Evolutionary conservation across 2,329 filamentous ascomycete species (phyloP).

Genomic region (Gremmenia infestans): DNA sequence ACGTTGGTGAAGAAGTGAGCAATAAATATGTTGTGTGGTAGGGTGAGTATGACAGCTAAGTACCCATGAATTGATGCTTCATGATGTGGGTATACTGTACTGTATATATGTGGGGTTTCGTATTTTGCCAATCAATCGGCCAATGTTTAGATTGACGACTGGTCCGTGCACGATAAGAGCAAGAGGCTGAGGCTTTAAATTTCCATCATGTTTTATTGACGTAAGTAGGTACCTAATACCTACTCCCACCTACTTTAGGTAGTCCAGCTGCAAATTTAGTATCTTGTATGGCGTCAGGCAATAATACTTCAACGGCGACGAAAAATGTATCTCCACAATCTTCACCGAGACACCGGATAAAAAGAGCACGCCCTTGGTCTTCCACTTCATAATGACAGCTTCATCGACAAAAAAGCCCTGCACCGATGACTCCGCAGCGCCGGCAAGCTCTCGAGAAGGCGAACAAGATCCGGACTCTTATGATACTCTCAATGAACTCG

Average conservation of each 20-base stretch:
- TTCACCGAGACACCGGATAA: background rate
- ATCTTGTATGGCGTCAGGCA: too few relatives aligned
- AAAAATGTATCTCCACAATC: background rate
- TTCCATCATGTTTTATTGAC: background rate
- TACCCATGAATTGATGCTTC: background rate
- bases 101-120: background rate
- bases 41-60: too few relatives aligned
- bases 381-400: slow-evolving; percentile 7
- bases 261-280: background rate
- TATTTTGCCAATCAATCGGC: background rate
- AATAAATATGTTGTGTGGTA: background rate
- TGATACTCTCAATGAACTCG: slow-evolving; percentile 38
- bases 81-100: background rate
- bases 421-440: background rate
- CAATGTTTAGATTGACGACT: background rate
- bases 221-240: background rate
- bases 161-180: background rate
- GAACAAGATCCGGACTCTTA: slow-evolving; percentile 35
- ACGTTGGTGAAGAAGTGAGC: slow-evolving; percentile 1
- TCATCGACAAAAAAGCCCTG: background rate
- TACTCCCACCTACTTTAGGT: too few relatives aligned
- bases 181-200: background rate
- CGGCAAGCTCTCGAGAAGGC: slow-evolving; percentile 3
- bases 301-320: background rate
- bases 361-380: background rate